Percentiles rank a stretch among this genome's conserved stretches.
Conservation (phyloP, 257 asterid genomes). For the Gentiana straminea region DNA sequence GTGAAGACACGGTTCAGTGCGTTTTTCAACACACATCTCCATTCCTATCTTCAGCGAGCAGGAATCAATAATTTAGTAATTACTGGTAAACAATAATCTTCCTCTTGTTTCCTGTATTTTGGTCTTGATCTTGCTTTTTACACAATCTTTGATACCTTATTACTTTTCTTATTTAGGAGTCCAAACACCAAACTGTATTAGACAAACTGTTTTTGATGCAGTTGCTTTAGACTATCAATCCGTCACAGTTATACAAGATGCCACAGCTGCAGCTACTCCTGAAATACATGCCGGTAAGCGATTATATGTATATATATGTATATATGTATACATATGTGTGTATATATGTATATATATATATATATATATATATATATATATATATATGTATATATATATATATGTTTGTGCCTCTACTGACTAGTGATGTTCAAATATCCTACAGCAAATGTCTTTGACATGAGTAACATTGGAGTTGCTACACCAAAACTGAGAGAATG, state of each 20-base stretch:
- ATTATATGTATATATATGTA: too few species aligned
- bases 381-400: too few species aligned
- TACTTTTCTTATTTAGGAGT: constrained; percentile 39
- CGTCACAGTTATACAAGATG: constrained; percentile 65
- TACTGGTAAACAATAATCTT: constrained; percentile 33
- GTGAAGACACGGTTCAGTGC: constrained; percentile 91
- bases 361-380: too few species aligned
- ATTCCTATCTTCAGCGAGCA: constrained; percentile 58
- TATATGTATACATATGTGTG: too few species aligned
- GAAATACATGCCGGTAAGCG: constrained; percentile 61
- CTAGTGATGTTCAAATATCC: neutral
- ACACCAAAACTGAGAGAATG: constrained; percentile 62
- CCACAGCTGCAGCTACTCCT: constrained; percentile 83
- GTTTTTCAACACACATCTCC: constrained; percentile 75
- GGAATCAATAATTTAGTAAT: constrained; percentile 43
- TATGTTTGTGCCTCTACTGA: neutral
- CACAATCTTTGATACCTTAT: neutral
- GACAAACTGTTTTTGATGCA: constrained; percentile 84
- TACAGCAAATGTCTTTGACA: constrained; percentile 61
- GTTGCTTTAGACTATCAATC: constrained; percentile 60
- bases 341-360: too few species aligned
- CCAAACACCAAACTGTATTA: constrained; percentile 86
- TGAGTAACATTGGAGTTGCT: constrained; percentile 59
- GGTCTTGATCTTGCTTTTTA: neutral
- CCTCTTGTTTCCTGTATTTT: neutral